Evolutionary conservation across 306 rosid genomes (phyloP).

Genomic region (peach (Prunus persica)): Prunus_persica_NCBIv2 NC_034010.1:22115001-22115500

Average conservation of each 20-base stretch:
- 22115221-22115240: constrained; percentile 16
- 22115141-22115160: constrained; percentile 34
- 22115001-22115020: not conserved
- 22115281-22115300: no score
- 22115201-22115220: not conserved
- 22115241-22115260: constrained; percentile 9
- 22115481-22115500: not conserved
- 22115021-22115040: constrained; percentile 20
- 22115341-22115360: not conserved
- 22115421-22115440: not conserved
- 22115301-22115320: no score
- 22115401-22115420: not conserved
- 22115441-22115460: not conserved
- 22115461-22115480: not conserved
- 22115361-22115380: not conserved
- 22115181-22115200: constrained; percentile 13
- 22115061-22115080: constrained; percentile 28
- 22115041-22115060: constrained; percentile 18
- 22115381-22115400: not conserved
- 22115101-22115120: constrained; percentile 33
- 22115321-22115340: not conserved
- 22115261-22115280: not conserved
- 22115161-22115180: not conserved
- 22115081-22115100: constrained; percentile 32
- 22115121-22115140: constrained; percentile 26